phyloP scores from a whole-genome alignment of 768 basidiomycete genomes.

The Obba rivulosa region DNA sequence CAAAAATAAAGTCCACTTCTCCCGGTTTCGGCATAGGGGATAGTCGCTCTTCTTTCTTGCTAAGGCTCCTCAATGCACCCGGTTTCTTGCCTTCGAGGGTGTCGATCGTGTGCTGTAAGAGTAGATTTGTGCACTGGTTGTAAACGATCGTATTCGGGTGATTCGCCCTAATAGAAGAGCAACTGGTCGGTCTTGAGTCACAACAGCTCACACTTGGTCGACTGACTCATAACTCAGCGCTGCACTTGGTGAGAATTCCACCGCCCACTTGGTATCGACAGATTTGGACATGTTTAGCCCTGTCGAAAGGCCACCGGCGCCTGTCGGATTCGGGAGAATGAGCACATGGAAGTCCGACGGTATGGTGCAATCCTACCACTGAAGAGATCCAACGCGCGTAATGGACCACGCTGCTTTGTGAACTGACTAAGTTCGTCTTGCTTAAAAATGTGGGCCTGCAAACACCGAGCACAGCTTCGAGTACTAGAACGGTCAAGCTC shows the following conservation, averaged over 20 bases:
- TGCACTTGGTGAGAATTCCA: constrained; percentile 61
- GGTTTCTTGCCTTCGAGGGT: constrained; percentile 36
- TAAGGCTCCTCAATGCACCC: constrained; percentile 30
- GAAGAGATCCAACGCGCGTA: constrained; percentile 65
- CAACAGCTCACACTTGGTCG: background rate
- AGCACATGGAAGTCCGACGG: background rate
- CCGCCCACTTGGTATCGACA: constrained; percentile 62
- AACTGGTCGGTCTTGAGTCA: background rate
- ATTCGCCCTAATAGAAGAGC: constrained; percentile 41
- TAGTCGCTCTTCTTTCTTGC: constrained; percentile 25
- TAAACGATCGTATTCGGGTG: constrained; percentile 58
- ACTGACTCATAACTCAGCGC: constrained; percentile 58
- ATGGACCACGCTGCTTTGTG: constrained; percentile 33
- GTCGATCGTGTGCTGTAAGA: constrained; percentile 56
- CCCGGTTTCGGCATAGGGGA: constrained; percentile 50
- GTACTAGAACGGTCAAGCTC: background rate
- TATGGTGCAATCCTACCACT: constrained; percentile 38
- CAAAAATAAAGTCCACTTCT: constrained; percentile 68
- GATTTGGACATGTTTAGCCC: constrained; percentile 59
- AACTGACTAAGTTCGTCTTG: constrained; percentile 24
- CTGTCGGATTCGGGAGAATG: constrained; percentile 27
- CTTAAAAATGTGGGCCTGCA: background rate
- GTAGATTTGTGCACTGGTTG: constrained; percentile 55
- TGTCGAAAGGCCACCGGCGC: constrained; percentile 70
- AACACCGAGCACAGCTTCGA: background rate